Base-by-base conservation (phyloP, 768 basidiomycete genomes). In the Phylloporus arenicola region DNA sequence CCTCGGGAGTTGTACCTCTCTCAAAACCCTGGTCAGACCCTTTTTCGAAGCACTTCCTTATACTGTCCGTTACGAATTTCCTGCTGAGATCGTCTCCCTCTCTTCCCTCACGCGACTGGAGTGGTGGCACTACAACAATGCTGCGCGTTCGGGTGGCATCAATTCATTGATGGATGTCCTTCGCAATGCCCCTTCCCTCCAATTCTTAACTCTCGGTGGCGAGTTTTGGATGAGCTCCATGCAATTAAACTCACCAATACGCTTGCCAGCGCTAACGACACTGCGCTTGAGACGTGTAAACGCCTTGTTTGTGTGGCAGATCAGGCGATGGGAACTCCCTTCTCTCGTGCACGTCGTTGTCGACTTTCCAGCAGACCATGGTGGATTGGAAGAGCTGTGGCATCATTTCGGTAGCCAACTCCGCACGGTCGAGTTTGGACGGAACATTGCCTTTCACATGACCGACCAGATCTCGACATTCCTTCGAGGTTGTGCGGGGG, bases 121-220 rank as follows among this genome's bases (percentile, higher is more conserved):
- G 43, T 86, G 83, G 83, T 85, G 82, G 81, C 76, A 84, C 58
- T 63, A 78, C 55, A 69, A 64, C 52, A 62, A 66, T 62, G 83
- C 84, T 19, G 77, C 80, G 34, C 74, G 79, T 40, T 73, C 80
- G 16, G 83, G 83, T 2, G 84, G 84, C 6, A 80, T 86, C 52
- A 86, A 86, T 64, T 81, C 77, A 7, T 68, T 87, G 37, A 58
- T 61, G 3, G 66, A 75, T 45, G 79, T 83, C 51, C 73, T 87
- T 22, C 67, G 62, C 9, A 68, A 65, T 41, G 63, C 82, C 4
- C 82, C 84, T 7, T 79, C 77, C 51, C 59, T 86, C 43, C 71
- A 74, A 43, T 84, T 79, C 57, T 78, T 86, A 45, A 71, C 78
- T 52, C 63, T 85, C 19, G 79, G 78, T 20, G 82, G 81, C 24